Evolutionary conservation across 2,329 filamentous ascomycete species (phyloP).

Genomic region (Xylaria sp.): DNA sequence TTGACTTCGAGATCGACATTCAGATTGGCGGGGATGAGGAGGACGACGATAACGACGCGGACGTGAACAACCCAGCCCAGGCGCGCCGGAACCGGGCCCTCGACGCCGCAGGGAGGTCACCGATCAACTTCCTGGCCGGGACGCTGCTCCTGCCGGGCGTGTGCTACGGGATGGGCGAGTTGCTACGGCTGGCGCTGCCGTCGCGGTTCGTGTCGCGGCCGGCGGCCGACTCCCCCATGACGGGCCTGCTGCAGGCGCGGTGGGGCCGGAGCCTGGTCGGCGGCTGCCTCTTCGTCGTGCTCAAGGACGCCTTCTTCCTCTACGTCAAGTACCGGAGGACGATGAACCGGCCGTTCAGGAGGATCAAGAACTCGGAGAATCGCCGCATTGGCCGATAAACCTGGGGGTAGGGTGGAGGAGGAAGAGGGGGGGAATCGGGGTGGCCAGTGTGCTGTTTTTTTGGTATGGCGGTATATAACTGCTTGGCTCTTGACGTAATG

Average conservation of each 20-base stretch:
- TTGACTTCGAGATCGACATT: slow-evolving; percentile 33
- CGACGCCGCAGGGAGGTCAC: slow-evolving; percentile 16
- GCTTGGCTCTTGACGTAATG: no score
- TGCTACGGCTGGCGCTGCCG: slow-evolving; percentile 71
- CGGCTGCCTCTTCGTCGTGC: slow-evolving; percentile 82
- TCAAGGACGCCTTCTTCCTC: slow-evolving; percentile 69
- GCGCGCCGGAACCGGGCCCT: slow-evolving; percentile 20
- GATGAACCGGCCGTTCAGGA: slow-evolving; percentile 56
- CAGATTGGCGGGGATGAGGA: slow-evolving; percentile 22
- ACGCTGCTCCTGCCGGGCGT: slow-evolving; percentile 79
- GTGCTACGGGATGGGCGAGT: slow-evolving; percentile 75
- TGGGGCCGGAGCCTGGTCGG: slow-evolving; percentile 91
- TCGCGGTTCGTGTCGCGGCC: slow-evolving; percentile 62
- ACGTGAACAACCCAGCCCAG: neutral
- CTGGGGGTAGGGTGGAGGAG: no score
- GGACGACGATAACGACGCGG: slow-evolving; percentile 28
- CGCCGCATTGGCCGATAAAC: slow-evolving; percentile 24
- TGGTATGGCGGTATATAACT: no score
- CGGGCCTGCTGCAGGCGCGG: slow-evolving; percentile 75
- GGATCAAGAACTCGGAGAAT: slow-evolving; percentile 50
- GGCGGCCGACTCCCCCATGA: slow-evolving; percentile 33
- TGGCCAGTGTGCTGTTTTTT: no score
- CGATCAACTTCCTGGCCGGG: slow-evolving; percentile 52
- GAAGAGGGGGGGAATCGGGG: no score
- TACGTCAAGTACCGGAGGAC: slow-evolving; percentile 67